Evolutionary conservation across 2,329 filamentous ascomycete genomes (phyloP).

Genomic region (Trichoderma afroharzianum): DNA sequence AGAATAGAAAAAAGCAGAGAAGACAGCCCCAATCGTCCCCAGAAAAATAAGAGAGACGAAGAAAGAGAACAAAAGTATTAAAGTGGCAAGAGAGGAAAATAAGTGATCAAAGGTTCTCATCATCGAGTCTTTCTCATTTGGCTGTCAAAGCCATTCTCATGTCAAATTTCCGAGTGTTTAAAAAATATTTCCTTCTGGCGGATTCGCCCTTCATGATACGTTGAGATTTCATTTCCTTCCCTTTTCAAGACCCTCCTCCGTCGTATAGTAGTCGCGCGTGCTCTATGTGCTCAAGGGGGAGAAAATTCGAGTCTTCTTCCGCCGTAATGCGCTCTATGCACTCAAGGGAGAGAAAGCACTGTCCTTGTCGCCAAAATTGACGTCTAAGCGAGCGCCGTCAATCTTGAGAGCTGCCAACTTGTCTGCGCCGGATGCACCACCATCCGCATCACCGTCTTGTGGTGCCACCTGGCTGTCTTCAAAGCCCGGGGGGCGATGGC

Average conservation of each 20-base stretch:
- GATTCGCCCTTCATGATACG: conserved; percentile 1
- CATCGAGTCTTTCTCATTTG: neutral
- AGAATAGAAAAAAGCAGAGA: neutral
- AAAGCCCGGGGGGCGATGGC: conserved; percentile 82
- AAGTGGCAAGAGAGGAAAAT: neutral
- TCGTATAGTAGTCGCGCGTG: conserved; percentile 19
- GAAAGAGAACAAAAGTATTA: neutral
- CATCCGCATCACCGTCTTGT: conserved; percentile 41
- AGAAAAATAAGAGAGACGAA: neutral
- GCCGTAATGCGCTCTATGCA: conserved; percentile 28
- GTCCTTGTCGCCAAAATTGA: conserved; percentile 29
- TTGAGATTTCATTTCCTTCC: neutral
- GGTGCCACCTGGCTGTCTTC: conserved; percentile 60
- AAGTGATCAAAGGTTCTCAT: conserved; percentile 3
- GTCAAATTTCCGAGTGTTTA: neutral
- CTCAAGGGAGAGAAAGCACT: conserved; percentile 27
- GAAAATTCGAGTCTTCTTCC: conserved; percentile 13
- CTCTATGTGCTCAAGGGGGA: conserved; percentile 32
- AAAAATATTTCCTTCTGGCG: neutral
- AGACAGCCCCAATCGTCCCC: neutral
- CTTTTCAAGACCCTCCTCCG: conserved; percentile 16
- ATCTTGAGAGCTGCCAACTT: conserved; percentile 34
- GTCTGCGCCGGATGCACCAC: conserved; percentile 42
- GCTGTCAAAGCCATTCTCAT: neutral
- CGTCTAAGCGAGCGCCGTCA: conserved; percentile 31